Percentiles rank a stretch among this genome's conserved stretches.
phyloP scores from a whole-genome alignment of 2,329 filamentous ascomycete genomes.

The Coniosporium tulheliwenetii region DNA sequence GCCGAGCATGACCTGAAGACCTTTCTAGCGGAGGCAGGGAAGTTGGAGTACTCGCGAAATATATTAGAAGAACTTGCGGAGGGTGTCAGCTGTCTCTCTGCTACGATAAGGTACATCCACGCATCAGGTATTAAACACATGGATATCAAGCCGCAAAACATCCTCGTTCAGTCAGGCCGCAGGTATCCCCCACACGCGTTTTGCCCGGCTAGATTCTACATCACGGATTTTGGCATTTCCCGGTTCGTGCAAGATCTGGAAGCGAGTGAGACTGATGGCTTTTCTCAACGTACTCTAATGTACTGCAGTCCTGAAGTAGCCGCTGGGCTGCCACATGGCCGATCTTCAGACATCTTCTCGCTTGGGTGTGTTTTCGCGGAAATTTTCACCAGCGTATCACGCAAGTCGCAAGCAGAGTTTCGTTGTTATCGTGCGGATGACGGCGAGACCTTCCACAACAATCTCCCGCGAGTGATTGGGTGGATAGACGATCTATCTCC shows the following conservation, averaged over 20 bases:
- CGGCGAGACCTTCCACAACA: neutral
- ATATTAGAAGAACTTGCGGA: neutral
- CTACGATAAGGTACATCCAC: conserved; percentile 7
- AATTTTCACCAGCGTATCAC: conserved; percentile 3
- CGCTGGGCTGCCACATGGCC: conserved; percentile 4
- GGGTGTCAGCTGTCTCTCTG: conserved; percentile 4
- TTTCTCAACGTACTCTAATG: conserved; percentile 7
- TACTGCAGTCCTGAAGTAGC: conserved; percentile 13
- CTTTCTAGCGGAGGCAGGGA: conserved; percentile 2
- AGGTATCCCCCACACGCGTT: no score
- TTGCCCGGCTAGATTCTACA: conserved; percentile 3
- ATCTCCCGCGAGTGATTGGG: neutral
- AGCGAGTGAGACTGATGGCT: conserved; percentile 7
- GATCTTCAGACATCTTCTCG: conserved; percentile 11
- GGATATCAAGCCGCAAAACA: conserved; percentile 12
- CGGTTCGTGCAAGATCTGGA: conserved; percentile 4
- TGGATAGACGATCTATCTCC: neutral
- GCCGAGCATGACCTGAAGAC: conserved; percentile 6
- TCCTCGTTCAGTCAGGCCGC: conserved; percentile 3
- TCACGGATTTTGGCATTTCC: conserved; percentile 12
- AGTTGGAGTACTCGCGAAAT: neutral
- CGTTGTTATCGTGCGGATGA: neutral
- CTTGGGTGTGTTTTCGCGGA: conserved; percentile 12
- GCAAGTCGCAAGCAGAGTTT: neutral
- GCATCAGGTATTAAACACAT: conserved; percentile 8